Evolutionary conservation across 805 yeast species (phyloP), one percentile per base, ranked within the genome.

Genomic region (Pichia rugopelliculosa): DNA sequence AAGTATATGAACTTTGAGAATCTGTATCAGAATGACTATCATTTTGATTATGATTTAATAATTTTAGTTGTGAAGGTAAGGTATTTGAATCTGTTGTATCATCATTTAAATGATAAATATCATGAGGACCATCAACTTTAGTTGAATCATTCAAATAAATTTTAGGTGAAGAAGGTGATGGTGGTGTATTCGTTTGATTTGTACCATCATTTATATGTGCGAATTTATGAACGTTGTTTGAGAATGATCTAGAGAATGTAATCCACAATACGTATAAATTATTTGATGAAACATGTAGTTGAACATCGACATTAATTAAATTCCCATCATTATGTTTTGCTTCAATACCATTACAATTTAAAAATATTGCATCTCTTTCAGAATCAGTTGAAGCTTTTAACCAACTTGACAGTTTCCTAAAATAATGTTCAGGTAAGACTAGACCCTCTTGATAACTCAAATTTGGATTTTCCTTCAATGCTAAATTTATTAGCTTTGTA

Each of bases 381-480:
- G 62, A 66, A 41, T 60, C 63, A 55, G 56, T 53, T 7, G 47
- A 49, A 17, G 62, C 59, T 15, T 45, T 44, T 17, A 47, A 37
- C 41, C 74, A 69, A 0, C 84, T 81, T 48, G 73, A 71, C 45
- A 79, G 72, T 54, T 82, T 80, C 52, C 97, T 75, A 67, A 91
- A 89, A 60, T 85, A 84, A 65, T 89, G 96, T 63, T 90, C 98
- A 0, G 97, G 95, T 12, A 90, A 68, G 0, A 90, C 96, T 44
- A 87, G 66, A 1, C 96, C 96, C 0, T 84, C 77, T 27, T 66
- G 62, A 23, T 53, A 52, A 48, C 61, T 65, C 51, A 76, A 51
- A 18, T 66, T 58, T 24, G 74, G 70, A 53, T 70, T 69, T 27
- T 73, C 68, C 7, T 44, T 50, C 15, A 72, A 60, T 7, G 82